Evolutionary conservation across 2,329 filamentous ascomycete species (phyloP).

Genomic region (Hypoxylon sp.): DNA sequence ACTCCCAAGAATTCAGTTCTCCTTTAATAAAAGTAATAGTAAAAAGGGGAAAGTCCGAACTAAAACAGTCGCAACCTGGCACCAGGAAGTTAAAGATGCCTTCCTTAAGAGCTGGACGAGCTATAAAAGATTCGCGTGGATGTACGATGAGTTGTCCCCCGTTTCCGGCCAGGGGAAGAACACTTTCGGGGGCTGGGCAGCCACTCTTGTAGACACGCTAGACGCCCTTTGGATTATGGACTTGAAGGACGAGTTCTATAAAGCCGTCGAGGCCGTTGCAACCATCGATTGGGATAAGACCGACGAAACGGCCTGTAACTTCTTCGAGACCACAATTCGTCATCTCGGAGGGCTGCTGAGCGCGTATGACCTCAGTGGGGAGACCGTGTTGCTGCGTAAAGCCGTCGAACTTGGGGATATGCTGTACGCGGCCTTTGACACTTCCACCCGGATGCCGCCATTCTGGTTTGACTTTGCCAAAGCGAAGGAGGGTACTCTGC

Average conservation of each 20-base stretch:
- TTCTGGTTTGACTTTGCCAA: conserved; percentile 70
- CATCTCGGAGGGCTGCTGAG: conserved; percentile 62
- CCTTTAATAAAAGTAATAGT: conserved; percentile 43
- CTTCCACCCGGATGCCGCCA: conserved; percentile 63
- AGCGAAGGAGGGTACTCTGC: conserved; percentile 54
- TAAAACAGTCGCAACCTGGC: conserved; percentile 47
- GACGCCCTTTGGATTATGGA: conserved; percentile 75
- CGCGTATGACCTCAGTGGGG: conserved; percentile 62
- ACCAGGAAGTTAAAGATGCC: conserved; percentile 57
- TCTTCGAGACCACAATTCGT: conserved; percentile 64
- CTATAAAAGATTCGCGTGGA: conserved; percentile 59
- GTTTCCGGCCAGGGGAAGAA: conserved; percentile 48
- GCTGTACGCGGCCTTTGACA: conserved; percentile 64
- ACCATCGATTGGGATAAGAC: conserved; percentile 66
- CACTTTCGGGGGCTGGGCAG: conserved; percentile 60
- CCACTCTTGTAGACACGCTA: conserved; percentile 71
- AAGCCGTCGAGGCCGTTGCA: conserved; percentile 64
- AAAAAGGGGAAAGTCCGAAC: conserved; percentile 41
- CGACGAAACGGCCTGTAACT: conserved; percentile 55
- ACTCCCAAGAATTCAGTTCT: conserved; percentile 48
- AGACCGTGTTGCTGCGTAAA: conserved; percentile 59
- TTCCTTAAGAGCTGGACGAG: conserved; percentile 64
- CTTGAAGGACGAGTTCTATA: conserved; percentile 68
- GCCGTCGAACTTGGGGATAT: conserved; percentile 63
- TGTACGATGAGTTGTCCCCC: conserved; percentile 49